Conservation (phyloP, 495 filamentous ascomycete genomes). For the Penicillium antarcticum region DNA sequence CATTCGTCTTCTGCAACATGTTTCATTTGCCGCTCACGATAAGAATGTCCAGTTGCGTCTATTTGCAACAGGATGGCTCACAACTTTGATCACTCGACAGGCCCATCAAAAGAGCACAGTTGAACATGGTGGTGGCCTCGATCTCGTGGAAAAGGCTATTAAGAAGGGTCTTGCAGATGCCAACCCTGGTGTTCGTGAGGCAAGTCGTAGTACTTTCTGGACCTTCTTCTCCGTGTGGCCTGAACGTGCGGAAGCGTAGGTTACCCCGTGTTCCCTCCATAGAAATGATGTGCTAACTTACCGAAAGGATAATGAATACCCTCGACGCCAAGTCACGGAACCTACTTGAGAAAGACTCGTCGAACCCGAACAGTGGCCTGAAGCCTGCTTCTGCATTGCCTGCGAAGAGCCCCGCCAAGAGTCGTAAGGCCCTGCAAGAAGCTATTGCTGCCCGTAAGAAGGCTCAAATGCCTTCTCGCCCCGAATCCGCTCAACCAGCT, state of each 20-base stretch:
- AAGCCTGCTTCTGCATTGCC: constrained; percentile 37
- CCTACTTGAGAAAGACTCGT: constrained; percentile 71
- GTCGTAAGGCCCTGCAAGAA: constrained; percentile 63
- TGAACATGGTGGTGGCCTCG: constrained; percentile 78
- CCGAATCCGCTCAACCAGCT: constrained; percentile 67
- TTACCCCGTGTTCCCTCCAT: constrained; percentile 2
- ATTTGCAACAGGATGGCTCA: constrained; percentile 80
- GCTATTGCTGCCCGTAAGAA: constrained; percentile 82
- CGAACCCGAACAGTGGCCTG: constrained; percentile 69
- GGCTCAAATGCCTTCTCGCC: constrained; percentile 59
- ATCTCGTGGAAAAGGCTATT: constrained; percentile 80
- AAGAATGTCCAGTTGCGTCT: constrained; percentile 85
- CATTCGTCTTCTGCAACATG: constrained; percentile 74
- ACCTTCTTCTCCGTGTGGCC: constrained; percentile 74
- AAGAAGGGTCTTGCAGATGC: constrained; percentile 82
- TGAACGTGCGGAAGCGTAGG: constrained; percentile 68
- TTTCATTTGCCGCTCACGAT: constrained; percentile 75
- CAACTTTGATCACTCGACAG: constrained; percentile 74
- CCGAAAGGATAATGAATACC: constrained; percentile 62
- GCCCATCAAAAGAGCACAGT: constrained; percentile 72
- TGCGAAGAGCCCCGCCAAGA: constrained; percentile 20
- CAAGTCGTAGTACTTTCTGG: constrained; percentile 83
- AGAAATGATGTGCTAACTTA: constrained; percentile 23
- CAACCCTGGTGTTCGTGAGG: constrained; percentile 82
- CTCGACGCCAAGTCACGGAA: constrained; percentile 73